Evolutionary conservation across 805 yeast genomes (phyloP), one percentile per base, ranked within the genome.

Genomic region (Barnettozyma vustinii): DNA sequence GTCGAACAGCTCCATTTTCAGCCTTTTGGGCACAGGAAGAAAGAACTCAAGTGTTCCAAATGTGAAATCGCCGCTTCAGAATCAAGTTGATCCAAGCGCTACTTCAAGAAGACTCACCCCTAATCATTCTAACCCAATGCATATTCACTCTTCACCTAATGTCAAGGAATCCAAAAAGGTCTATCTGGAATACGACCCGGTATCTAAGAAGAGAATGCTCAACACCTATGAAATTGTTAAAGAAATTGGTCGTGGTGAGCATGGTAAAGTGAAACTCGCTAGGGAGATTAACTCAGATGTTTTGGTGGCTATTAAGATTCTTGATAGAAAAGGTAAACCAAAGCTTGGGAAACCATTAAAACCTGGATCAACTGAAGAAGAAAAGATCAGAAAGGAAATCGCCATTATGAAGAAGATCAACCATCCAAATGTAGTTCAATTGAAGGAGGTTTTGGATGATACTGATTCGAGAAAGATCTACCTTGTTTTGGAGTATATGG

Each of bases 261-360:
- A 92, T 67, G 98, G 99, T n/a, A 92, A 89, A 65, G 99, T 94
- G 40, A 94, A 94, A 64, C 74, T 94, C 18, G 99, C 96, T 0
- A 78, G 78, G 51, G 92, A 91, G 62, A 66, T 83, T 47, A 73
- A 77, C n/a, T 66, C 74, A 6, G 72, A 76, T 41, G 81, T 77
- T 55, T 70, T 80, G 30, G 96, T 89, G n/a, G 99, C 99, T 4
- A 90, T 94, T 48, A 94, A 94, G 64, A 87, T 94, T 45, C 89
- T 94, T 40, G 91, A 88, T 67, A 75, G 97, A 47, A 80, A 80
- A 45, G 80, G 77, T 1, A 71, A 78, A 42, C 82, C 80, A 4
- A 70, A 73, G 13, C 63, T 78, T 5, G 84, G 81, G 26, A 64
- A 76, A 60, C 41, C 42, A 12, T 60, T 71, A 62, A 60, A 71